These are phyloP conservation scores for Pestalotiopsis sp. DNA, from an alignment of 2,329 filamentous ascomycete genomes.

Conservation along the genomic window DNA sequence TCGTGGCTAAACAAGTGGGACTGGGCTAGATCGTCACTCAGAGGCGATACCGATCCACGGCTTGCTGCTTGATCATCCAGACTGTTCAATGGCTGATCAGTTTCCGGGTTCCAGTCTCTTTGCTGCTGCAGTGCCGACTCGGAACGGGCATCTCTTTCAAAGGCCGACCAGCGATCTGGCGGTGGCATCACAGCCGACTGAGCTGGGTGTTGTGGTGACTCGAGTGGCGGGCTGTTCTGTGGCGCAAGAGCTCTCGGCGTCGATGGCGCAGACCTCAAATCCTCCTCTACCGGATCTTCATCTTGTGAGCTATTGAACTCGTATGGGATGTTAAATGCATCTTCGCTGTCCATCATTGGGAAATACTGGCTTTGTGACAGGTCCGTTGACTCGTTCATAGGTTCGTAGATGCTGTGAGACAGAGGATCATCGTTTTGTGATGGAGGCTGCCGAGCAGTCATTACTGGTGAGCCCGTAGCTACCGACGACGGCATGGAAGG, in stretches of 20 bases:
- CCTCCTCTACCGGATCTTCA: conserved; percentile 36
- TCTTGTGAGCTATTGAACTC: conserved; percentile 42
- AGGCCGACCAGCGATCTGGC: conserved; percentile 34
- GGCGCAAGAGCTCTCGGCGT: conserved; percentile 53
- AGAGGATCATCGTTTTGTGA: conserved; percentile 24
- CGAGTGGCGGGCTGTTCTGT: conserved; percentile 41
- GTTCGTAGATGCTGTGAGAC: conserved; percentile 21
- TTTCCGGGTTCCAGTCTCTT: conserved; percentile 21
- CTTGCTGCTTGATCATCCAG: conserved; percentile 25
- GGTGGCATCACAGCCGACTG: conserved; percentile 36
- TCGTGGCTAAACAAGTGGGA: conserved; percentile 78
- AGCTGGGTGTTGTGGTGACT: conserved; percentile 23
- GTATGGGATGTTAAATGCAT: conserved; percentile 60
- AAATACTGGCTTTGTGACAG: conserved; percentile 37
- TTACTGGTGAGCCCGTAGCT: conserved; percentile 47
- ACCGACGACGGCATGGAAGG: conserved; percentile 62
- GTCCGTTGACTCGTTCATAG: conserved; percentile 36
- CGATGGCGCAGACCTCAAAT: conserved; percentile 39
- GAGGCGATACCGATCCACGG: conserved; percentile 28
- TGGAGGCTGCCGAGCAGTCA: conserved; percentile 30
- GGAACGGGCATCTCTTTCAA: conserved; percentile 36
- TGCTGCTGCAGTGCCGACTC: conserved; percentile 37
- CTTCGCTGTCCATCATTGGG: conserved; percentile 53
- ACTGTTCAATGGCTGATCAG: neutral
- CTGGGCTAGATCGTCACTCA: conserved; percentile 52